A percentile compares a stretch with the other conserved stretches of the same genome.
Evolutionary conservation across 495 filamentous ascomycete genomes (phyloP).

Genomic region (Lasiosphaeria ovina): DNA sequence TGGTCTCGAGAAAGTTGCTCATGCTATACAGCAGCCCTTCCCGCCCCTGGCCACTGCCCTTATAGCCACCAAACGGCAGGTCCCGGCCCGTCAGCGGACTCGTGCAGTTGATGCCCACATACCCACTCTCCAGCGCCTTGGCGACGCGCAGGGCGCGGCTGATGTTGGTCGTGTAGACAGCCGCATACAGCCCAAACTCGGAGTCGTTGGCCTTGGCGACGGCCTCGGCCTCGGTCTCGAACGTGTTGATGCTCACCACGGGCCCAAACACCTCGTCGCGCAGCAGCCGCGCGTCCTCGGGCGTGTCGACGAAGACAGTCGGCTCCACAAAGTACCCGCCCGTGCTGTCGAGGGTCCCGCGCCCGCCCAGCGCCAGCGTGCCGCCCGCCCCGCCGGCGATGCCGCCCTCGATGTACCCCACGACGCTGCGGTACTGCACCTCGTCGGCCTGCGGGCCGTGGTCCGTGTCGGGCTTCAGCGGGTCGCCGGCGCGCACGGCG

Average conservation of each 20-base stretch:
- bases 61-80: slow-evolving; percentile 45
- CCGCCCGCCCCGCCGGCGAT: slow-evolving; percentile 29
- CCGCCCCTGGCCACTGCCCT: slow-evolving; percentile 40
- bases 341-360: slow-evolving; percentile 21
- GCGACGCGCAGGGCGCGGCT: slow-evolving; percentile 67
- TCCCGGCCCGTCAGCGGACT: slow-evolving; percentile 36
- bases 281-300: slow-evolving; percentile 62
- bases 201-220: slow-evolving; percentile 70
- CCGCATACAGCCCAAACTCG: slow-evolving; percentile 69
- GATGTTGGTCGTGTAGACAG: slow-evolving; percentile 70
- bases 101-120: slow-evolving; percentile 44
- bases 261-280: slow-evolving; percentile 57
- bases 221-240: slow-evolving; percentile 61
- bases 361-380: slow-evolving; percentile 29
- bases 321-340: slow-evolving; percentile 58
- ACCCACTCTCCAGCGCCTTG: slow-evolving; percentile 64
- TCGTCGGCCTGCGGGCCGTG: slow-evolving; percentile 58
- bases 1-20: slow-evolving; percentile 50
- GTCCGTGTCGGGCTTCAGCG: slow-evolving; percentile 60
- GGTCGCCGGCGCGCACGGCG: slow-evolving; percentile 57
- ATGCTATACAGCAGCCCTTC: slow-evolving; percentile 43
- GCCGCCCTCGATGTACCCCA: slow-evolving; percentile 36
- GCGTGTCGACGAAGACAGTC: slow-evolving; percentile 69
- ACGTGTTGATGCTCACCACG: slow-evolving; percentile 70
- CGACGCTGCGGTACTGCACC: slow-evolving; percentile 35